phyloP scores from a whole-genome alignment of 1,284 basidiomycete genomes.

The Sporisorium exsertum region DNA sequence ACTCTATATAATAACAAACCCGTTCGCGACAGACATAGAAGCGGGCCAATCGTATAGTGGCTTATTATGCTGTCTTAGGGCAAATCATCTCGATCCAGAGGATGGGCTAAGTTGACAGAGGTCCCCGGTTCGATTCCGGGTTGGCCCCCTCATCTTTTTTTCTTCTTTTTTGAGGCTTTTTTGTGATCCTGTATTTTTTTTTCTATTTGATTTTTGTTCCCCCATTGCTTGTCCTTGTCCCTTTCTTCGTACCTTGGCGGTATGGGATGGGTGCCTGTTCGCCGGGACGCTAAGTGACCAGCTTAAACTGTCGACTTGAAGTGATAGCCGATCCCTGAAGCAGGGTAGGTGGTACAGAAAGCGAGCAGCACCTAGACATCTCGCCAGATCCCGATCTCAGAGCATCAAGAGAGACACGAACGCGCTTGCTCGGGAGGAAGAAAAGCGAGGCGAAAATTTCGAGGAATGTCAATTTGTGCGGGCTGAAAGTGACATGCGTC shows the following conservation, averaged over 20 bases:
- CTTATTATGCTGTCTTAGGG: conserved; percentile 62
- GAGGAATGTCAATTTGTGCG: conserved; percentile 43
- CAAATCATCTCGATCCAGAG: background rate
- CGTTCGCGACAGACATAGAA: too few relatives aligned
- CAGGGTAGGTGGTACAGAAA: too few relatives aligned
- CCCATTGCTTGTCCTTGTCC: background rate
- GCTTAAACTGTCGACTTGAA: too few relatives aligned
- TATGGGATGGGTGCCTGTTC: too few relatives aligned
- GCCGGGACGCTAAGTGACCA: too few relatives aligned
- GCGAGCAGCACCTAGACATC: too few relatives aligned
- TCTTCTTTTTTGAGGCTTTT: background rate
- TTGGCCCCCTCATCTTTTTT: conserved; percentile 38
- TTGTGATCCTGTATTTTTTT: background rate
- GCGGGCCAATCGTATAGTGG: conserved; percentile 54
- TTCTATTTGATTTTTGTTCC: too few relatives aligned
- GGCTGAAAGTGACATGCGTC: conserved; percentile 29
- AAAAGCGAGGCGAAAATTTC: conserved; percentile 19
- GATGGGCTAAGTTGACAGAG: conserved; percentile 51
- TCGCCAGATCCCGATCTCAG: background rate
- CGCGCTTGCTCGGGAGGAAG: background rate
- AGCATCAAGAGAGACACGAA: background rate
- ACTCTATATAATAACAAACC: too few relatives aligned
- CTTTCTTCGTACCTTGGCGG: too few relatives aligned
- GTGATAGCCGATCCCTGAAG: too few relatives aligned
- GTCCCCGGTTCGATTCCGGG: conserved; percentile 59